Conservation (phyloP, 768 basidiomycete species). For the Termitomyces sp. region DNA sequence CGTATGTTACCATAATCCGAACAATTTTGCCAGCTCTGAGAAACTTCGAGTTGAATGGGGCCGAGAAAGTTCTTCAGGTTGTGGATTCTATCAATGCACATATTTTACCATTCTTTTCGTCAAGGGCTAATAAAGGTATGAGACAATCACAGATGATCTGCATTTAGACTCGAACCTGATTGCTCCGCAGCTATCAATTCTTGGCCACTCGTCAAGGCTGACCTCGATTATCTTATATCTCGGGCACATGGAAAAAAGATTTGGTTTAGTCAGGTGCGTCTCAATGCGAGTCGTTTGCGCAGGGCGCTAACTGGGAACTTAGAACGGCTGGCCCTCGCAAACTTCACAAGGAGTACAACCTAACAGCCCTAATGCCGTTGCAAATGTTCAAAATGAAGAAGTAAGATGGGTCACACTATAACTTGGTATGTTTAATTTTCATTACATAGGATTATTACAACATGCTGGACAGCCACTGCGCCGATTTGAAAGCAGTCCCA, state of each 20-base stretch:
- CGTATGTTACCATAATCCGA: conserved; percentile 15
- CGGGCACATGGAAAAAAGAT: conserved; percentile 62
- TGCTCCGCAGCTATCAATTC: conserved; percentile 38
- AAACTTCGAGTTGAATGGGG: conserved; percentile 26
- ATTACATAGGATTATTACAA: conserved; percentile 47
- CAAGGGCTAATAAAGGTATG: conserved; percentile 48
- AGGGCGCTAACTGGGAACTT: not conserved
- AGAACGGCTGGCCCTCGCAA: conserved; percentile 78
- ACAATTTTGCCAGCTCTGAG: not conserved
- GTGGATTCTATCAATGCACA: conserved; percentile 63
- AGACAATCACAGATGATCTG: not conserved
- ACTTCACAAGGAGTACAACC: conserved; percentile 57
- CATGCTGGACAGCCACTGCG: conserved; percentile 61
- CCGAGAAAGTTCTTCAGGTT: conserved; percentile 46
- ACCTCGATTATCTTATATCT: conserved; percentile 62
- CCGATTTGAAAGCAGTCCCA: conserved; percentile 49
- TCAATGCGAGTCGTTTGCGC: not conserved
- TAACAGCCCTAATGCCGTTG: conserved; percentile 55
- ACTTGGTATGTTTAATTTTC: not conserved
- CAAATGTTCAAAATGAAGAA: conserved; percentile 53
- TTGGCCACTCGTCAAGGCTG: conserved; percentile 55
- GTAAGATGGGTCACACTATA: conserved; percentile 25
- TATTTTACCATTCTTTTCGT: conserved; percentile 66
- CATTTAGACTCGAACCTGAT: not conserved
- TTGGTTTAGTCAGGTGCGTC: conserved; percentile 58